These are phyloP conservation scores for Vaccinium darrowii DNA, from an alignment of 148 eudicot genomes.

Conservation along the genomic window DNA sequence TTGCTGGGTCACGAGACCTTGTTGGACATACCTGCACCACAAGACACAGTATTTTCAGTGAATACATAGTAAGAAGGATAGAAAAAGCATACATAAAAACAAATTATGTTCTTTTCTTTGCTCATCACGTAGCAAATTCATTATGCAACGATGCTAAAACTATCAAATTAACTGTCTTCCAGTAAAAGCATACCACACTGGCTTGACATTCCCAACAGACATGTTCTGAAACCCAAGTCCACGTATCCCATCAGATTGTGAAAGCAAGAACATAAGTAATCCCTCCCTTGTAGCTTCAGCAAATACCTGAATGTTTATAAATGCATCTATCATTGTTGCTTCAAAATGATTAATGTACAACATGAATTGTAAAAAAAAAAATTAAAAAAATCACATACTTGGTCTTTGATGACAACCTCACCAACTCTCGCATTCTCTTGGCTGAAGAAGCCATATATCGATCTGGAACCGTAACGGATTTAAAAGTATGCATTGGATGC, in stretches of 20 bases:
- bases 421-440: slow-evolving; percentile 36
- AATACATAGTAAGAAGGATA: not conserved
- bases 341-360: not conserved
- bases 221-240: slow-evolving; percentile 67
- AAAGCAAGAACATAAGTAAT: slow-evolving; percentile 43
- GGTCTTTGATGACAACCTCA: slow-evolving; percentile 27
- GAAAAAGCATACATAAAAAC: not conserved
- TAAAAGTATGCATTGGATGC: slow-evolving; percentile 38
- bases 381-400: slow-evolving; percentile 19
- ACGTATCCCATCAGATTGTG: slow-evolving; percentile 59
- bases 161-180: not conserved
- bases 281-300: slow-evolving; percentile 49
- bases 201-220: slow-evolving; percentile 40
- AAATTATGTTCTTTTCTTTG: not conserved
- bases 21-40: slow-evolving; percentile 40
- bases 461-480: slow-evolving; percentile 37
- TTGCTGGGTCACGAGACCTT: slow-evolving; percentile 37
- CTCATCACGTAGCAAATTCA: not conserved
- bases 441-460: slow-evolving; percentile 29
- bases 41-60: not conserved
- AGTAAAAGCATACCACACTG: slow-evolving; percentile 48
- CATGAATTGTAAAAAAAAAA: not conserved
- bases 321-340: not conserved
- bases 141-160: not conserved
- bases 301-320: slow-evolving; percentile 32